These are phyloP conservation scores for Haplosporangium sp. DNA, from an alignment of 371 early-diverging fungal genomes.

Conservation along the genomic window DNA sequence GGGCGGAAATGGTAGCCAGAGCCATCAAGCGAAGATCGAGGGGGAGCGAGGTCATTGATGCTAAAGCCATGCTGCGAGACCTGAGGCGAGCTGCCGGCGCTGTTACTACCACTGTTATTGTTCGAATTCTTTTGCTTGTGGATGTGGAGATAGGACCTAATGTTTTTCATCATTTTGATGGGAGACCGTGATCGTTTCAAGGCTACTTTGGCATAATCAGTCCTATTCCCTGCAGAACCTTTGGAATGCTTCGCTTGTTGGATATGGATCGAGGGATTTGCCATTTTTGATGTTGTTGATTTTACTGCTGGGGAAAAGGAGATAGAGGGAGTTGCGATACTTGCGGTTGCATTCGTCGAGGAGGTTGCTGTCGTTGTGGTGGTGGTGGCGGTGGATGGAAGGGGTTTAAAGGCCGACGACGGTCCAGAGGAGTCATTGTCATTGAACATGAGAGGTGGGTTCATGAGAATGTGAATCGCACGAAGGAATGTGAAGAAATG, in stretches of 20 bases:
- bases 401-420: too few relatives aligned
- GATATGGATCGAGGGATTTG: conserved; percentile 23
- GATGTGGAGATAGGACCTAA: conserved; percentile 45
- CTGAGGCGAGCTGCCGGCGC: not conserved
- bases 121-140: conserved; percentile 34
- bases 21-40: conserved; percentile 20
- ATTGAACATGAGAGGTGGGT: too few relatives aligned
- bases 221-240: not conserved
- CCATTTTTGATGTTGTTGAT: not conserved
- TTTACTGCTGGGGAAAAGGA: not conserved
- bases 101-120: not conserved
- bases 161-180: conserved; percentile 50
- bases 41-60: conserved; percentile 31
- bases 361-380: not conserved
- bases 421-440: too few relatives aligned
- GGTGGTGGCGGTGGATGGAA: not conserved
- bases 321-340: not conserved
- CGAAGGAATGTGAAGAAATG: too few relatives aligned
- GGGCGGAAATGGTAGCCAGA: conserved; percentile 21
- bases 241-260: conserved; percentile 21
- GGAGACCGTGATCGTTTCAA: conserved; percentile 52
- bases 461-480: too few relatives aligned
- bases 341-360: not conserved
- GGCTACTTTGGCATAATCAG: conserved; percentile 3
- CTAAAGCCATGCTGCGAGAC: not conserved